Percentiles rank a stretch among this genome's conserved stretches.
phyloP scores from a whole-genome alignment of 352 stramenopile species.

The Pythium pectinolyticum region DNA sequence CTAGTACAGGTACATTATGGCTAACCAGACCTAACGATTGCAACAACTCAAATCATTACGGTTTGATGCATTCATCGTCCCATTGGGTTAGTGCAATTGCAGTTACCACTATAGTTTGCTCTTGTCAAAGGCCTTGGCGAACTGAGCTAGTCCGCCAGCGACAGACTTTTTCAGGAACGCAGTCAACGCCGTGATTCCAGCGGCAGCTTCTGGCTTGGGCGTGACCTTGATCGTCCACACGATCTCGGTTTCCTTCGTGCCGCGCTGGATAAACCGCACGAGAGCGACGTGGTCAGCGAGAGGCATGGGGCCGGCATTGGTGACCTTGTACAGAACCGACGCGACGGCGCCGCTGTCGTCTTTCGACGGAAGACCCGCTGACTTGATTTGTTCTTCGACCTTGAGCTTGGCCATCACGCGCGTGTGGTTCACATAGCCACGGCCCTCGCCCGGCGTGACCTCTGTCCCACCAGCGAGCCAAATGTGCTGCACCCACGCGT shows the following conservation, averaged over 20 bases:
- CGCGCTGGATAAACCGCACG: slow-evolving; percentile 11
- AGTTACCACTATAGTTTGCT: too few relatives aligned
- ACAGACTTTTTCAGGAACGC: slow-evolving; percentile 1
- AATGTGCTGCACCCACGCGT: slow-evolving; percentile 13
- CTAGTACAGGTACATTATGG: neutral
- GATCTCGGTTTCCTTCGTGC: slow-evolving; percentile 6
- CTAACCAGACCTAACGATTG: too few relatives aligned
- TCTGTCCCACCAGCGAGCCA: neutral
- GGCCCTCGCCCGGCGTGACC: slow-evolving; percentile 11
- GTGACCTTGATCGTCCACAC: slow-evolving; percentile 23
- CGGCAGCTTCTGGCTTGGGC: neutral
- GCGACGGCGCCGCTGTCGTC: neutral
- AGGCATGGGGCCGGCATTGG: neutral
- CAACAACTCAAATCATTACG: too few relatives aligned
- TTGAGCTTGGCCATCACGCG: slow-evolving; percentile 3
- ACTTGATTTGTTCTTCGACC: slow-evolving; percentile 19
- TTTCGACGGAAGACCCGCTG: neutral
- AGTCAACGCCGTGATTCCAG: neutral
- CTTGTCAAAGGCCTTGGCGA: slow-evolving; percentile 2
- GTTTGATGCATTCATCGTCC: too few relatives aligned
- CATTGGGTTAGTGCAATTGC: too few relatives aligned
- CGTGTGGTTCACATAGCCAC: slow-evolving; percentile 8
- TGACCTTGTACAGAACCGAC: slow-evolving; percentile 13
- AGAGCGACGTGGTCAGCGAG: slow-evolving; percentile 11
- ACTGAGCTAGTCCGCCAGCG: neutral